phyloP scores from a whole-genome alignment of 768 basidiomycete genomes.

The Cystofilobasidium bisporidii region DNA sequence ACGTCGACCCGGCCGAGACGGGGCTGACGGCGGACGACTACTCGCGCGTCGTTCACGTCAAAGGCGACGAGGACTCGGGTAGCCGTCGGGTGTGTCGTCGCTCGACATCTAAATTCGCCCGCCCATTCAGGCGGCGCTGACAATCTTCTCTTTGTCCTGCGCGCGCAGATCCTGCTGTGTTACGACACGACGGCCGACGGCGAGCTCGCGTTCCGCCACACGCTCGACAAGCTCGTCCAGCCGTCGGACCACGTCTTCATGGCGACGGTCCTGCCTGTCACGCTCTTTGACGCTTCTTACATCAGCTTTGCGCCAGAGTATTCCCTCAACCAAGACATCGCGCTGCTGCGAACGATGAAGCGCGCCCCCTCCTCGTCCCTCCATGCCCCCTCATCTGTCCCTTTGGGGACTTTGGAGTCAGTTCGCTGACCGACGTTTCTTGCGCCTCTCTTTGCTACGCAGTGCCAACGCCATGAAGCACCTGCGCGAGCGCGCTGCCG shows the following conservation, averaged over 20 bases:
- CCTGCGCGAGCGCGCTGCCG: background rate
- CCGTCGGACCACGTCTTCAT: constrained; percentile 10
- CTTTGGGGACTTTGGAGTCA: background rate
- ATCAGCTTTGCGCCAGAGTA: background rate
- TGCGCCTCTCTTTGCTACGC: background rate
- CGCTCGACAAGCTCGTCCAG: background rate
- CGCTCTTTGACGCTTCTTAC: background rate
- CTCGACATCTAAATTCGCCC: too few relatives aligned
- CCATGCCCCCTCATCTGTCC: background rate
- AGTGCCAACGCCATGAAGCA: constrained; percentile 4
- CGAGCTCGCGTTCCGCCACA: background rate
- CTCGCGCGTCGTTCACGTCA: constrained; percentile 3
- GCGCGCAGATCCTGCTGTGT: background rate
- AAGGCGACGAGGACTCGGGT: constrained; percentile 5
- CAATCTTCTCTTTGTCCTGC: too few relatives aligned
- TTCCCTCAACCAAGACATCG: background rate
- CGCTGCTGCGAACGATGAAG: background rate
- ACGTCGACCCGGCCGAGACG: background rate
- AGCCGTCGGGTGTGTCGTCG: background rate
- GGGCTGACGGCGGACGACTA: background rate
- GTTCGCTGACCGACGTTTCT: background rate
- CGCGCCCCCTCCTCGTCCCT: background rate
- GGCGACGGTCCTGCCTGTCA: constrained; percentile 4
- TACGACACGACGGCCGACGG: constrained; percentile 12
- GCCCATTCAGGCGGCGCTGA: too few relatives aligned